Base-by-base conservation (phyloP, 306 rosid species). In the Rubus idaeus region DNA sequence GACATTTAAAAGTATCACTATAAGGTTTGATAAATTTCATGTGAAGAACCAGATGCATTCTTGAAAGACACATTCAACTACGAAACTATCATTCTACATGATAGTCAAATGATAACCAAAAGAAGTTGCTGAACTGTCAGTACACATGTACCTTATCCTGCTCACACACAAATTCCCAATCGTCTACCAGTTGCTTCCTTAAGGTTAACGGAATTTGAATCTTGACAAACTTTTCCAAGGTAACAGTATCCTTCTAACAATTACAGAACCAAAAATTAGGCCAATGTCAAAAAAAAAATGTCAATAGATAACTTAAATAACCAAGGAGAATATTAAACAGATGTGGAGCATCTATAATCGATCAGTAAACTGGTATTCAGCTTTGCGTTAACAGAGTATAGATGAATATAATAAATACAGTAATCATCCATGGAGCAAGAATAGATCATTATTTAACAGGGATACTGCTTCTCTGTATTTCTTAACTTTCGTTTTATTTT, bases 131-230 rank as follows among this genome's bases (percentile, higher is more conserved):
- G 65, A 40, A 18, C 56, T 73, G 47, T 80, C 57, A 37, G 68
- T 73, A 80, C 68, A 63, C 45, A 55, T 47, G 46, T 81, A 92
- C 99, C 98, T 96, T 92, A 57, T 96, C 98, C 84, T 92, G 98
- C 89, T 89, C 89, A 44, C 86, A 82, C 77, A 96, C 92, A 83
- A 85, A 91, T 67, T 92, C 92, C 91, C 92, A 92, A 75, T 96
- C 99, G 76, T 92, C 99, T 73, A 92, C 94, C 84, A 96, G 99
- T 72, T 92, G 99, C 87, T 92, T 96, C 88, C 86, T 92, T 66
- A 96, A 87, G 53, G 92, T 71, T 77, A 93, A 87, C 17, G 99
- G 99, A 77, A 96, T 91, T 91, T 96, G 99, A 91, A 91, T 91
- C 90, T 91, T 96, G 68, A 88, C 84, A 73, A 84, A 88, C 91